Evolutionary conservation across 2,329 filamentous ascomycete species (phyloP).

Genomic region (Sclerotinia sclerotiorum): DNA sequence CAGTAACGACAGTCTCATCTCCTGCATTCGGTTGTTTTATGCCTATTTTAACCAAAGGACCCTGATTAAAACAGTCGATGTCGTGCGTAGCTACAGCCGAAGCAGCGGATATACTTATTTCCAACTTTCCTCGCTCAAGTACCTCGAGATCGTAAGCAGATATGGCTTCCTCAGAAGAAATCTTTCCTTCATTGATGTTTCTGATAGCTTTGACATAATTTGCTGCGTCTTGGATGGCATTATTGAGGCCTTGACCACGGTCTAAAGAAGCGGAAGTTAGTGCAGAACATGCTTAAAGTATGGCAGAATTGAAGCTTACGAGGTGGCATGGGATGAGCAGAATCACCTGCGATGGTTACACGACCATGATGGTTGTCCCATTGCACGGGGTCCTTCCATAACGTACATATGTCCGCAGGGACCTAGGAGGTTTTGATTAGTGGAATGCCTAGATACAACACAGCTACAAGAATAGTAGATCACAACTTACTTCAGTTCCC

Average conservation of each 20-base stretch:
- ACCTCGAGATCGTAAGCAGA: slow-evolving; percentile 8
- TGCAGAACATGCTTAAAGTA: not conserved
- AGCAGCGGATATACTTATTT: slow-evolving; percentile 12
- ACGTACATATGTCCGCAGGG: slow-evolving; percentile 2
- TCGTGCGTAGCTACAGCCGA: slow-evolving; percentile 3
- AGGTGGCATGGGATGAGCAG: slow-evolving; percentile 20
- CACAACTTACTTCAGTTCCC: not conserved
- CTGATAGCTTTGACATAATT: slow-evolving; percentile 4
- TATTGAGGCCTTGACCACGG: slow-evolving; percentile 24
- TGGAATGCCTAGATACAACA: not conserved
- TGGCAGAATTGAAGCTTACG: not conserved
- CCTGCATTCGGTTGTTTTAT: not conserved
- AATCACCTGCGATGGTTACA: slow-evolving; percentile 19
- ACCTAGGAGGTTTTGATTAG: slow-evolving; percentile 4
- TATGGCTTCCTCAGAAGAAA: not conserved
- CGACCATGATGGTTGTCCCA: slow-evolving; percentile 14
- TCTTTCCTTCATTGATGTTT: slow-evolving; percentile 12
- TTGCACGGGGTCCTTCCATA: slow-evolving; percentile 12
- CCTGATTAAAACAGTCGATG: not conserved
- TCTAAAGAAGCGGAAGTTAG: not conserved
- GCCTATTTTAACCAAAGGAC: slow-evolving; percentile 13
- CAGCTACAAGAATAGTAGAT: not conserved
- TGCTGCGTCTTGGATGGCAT: slow-evolving; percentile 21
- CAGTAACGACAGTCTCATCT: not conserved
- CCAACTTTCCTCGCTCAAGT: slow-evolving; percentile 5